phyloP scores from a whole-genome alignment of 2,329 filamentous ascomycete genomes.

The Cladorrhinum sp. region DNA sequence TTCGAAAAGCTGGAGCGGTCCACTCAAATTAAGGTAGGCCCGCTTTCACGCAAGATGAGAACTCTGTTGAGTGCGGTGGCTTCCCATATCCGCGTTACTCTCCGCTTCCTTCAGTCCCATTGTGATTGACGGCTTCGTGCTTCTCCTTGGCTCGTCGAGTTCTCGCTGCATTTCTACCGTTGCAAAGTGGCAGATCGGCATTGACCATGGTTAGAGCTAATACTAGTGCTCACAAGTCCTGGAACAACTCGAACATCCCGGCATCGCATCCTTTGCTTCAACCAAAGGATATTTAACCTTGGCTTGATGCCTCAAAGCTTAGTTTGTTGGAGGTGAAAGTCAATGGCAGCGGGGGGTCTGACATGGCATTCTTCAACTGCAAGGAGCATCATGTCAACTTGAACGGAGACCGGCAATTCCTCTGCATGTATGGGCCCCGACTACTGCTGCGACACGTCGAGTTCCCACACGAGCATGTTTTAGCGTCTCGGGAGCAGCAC shows the following conservation, averaged over 20 bases:
- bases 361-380: background rate
- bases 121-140: background rate
- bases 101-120: background rate
- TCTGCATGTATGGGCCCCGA: background rate
- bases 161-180: background rate
- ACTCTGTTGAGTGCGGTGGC: background rate
- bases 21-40: background rate
- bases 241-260: background rate
- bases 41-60: background rate
- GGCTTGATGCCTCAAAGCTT: background rate
- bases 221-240: background rate
- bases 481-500: background rate
- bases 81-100: background rate
- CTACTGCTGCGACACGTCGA: background rate
- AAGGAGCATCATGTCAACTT: background rate
- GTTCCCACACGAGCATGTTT: background rate
- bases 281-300: background rate
- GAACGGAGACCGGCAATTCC: background rate
- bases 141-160: background rate
- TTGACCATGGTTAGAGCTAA: background rate
- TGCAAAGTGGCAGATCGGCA: background rate
- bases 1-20: background rate
- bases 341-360: background rate
- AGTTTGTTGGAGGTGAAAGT: background rate
- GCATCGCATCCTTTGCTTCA: background rate